Evolutionary conservation across 148 eudicot genomes (phyloP), one percentile per base, ranked within the genome.

Genomic region (Diospyros lotus): DNA sequence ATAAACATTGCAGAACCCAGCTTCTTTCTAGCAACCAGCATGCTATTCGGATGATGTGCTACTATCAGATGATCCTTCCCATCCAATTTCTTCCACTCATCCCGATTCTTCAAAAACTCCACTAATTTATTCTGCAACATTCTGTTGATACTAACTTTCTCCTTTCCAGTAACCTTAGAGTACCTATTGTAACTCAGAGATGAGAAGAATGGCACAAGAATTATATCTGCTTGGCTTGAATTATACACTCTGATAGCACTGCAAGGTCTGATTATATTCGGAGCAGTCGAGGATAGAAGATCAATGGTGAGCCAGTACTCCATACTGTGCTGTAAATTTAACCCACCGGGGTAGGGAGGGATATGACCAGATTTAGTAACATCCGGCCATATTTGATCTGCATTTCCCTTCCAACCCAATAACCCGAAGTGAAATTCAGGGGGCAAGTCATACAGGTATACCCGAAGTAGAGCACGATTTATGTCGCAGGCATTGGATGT

Each of bases 251-350:
- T 84, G 70, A 96, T 44, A 46, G 83, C 95, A 75, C 56, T 91
- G 79, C 99, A 91, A 1, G 94, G 91, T 76, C 97, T 80, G 59
- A 15, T 77, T 62, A 88, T 75, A 74, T 84, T 76, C 65, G 45
- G 77, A 66, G 72, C 54, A 44, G 80, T 76, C 9, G 98, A 96
- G 70, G 92, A 88, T 79, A 93, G 87, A 76, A 96, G 97, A 85
- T 96, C 99, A 77, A 96, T 92, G 75, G 97, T 93, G 72, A 96
- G 98, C 97, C 96, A 96, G 67, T 93, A 96, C 77, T 93, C 99
- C 9, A 86, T 79, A 75, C 99, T 96, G 53, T 96, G 99, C 70
- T 96, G 99, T 78, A 91, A 84, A 81, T 96, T 96, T 63, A 96
- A 72, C 15, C 99, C 99, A 46, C 99, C 99, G 0, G 98, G 99